Percentiles rank a stretch among this genome's conserved stretches.
phyloP scores from a whole-genome alignment of 768 basidiomycete species.

The Suillus placidus region DNA sequence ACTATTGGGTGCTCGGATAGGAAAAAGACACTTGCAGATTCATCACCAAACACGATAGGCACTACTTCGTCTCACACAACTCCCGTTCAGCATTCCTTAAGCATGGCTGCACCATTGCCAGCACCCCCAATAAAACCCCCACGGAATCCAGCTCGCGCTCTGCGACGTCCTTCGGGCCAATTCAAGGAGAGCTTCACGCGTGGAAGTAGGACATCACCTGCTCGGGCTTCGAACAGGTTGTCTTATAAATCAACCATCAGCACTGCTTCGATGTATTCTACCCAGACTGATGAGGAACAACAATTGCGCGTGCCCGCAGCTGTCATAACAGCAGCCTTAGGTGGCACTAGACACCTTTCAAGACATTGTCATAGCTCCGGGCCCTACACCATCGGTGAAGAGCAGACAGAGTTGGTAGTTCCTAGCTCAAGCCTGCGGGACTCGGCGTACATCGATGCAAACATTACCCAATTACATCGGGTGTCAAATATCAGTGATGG shows the following conservation, averaged over 20 bases:
- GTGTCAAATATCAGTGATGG: conserved; percentile 34
- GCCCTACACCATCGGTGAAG: conserved; percentile 19
- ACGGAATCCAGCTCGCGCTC: background rate
- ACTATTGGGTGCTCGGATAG: background rate
- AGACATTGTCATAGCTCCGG: conserved; percentile 18
- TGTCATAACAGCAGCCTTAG: conserved; percentile 43
- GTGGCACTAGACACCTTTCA: conserved; percentile 23
- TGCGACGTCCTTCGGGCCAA: background rate
- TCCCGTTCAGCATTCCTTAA: background rate
- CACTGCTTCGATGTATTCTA: conserved; percentile 40
- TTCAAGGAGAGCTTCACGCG: background rate
- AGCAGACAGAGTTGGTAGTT: background rate
- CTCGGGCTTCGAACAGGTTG: background rate
- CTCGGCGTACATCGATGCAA: background rate
- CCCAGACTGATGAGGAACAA: conserved; percentile 40
- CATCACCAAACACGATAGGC: background rate
- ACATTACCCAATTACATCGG: conserved; percentile 21
- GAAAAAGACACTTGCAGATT: background rate
- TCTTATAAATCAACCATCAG: conserved; percentile 33
- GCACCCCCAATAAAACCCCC: background rate
- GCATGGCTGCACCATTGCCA: background rate
- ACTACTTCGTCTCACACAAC: background rate
- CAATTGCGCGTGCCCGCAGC: conserved; percentile 34
- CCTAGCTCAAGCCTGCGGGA: conserved; percentile 3
- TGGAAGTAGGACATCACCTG: background rate